Base-by-base conservation (phyloP, 192 early-diverging fungal species). In the Neocallimastix lanati region DNA sequence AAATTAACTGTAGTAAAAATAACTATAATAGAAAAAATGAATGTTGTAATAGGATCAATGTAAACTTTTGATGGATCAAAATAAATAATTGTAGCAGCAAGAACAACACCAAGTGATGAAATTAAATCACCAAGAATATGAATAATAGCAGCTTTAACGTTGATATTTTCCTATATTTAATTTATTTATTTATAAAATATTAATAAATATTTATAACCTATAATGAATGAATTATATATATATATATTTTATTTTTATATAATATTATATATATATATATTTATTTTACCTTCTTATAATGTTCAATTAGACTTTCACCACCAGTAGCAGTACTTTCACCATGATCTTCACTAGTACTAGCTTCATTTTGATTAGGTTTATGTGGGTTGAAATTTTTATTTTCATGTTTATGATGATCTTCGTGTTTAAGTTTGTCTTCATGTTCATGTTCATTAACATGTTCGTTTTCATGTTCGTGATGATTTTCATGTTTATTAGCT, bases 41-140 rank as follows among this genome's bases (percentile, higher is more conserved):
- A 93, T 12, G 93, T 94, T 84, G 92, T 93, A 21, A 94, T 78
- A 2, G 94, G 94, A 80, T 95, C 93, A 37, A 94, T 88, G 80
- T 88, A 87, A 28, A 88, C 89, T 37, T 83, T 79, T 13, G 80
- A 78, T 15, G 92, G 92, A 58, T 88, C 84, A 81, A 91, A 83
- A 25, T 85, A 83, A 29, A 95, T 86, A 37, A 93, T 82, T 7
- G 90, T 85, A 0, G 93, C 90, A 0, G 93, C 93, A 67, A 93
- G 90, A 12, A 95, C 81, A 29, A 95, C 93, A 30, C 94, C 94
- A 77, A 95, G 81, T 12, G 93, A 94, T 1, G 88, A 89, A 25
- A 95, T 82, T 15, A 95, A 82, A 82, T 95, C 94, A 21, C 93
- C 92, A 36, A 95, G 81, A 30, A 94, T 93, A 81, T 95, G 94